Evolutionary conservation across 129 eudicot species (phyloP).

Genomic region (Arctium minus): DNA sequence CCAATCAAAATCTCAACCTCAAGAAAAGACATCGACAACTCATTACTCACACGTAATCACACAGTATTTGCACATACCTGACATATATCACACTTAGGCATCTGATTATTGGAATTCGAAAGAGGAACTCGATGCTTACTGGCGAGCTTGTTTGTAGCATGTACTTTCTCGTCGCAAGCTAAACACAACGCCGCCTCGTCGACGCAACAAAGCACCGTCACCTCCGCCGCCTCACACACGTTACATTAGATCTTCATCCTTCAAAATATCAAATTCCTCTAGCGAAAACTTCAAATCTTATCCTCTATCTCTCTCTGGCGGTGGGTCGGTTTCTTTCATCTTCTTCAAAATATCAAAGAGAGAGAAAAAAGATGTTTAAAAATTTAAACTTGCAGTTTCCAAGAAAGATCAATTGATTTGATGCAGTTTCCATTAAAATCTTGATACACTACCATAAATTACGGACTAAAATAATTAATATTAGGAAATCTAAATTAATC

Average conservation of each 20-base stretch:
- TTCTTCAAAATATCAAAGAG: no score
- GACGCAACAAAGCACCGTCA: slow-evolving; percentile 73
- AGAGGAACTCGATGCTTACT: no score
- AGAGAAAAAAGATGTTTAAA: no score
- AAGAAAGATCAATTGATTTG: no score
- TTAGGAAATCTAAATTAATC: no score
- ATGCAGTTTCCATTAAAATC: no score
- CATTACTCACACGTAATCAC: background rate
- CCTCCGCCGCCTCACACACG: slow-evolving; percentile 77
- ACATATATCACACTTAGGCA: slow-evolving; percentile 90
- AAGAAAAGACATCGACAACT: background rate
- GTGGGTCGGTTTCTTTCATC: no score
- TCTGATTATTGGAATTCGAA: slow-evolving; percentile 40
- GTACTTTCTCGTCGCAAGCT: slow-evolving; percentile 69
- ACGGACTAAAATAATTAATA: no score
- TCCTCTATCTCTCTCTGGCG: background rate
- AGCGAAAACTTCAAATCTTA: background rate
- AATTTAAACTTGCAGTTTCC: no score
- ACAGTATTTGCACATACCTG: slow-evolving; percentile 39
- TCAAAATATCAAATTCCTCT: no score
- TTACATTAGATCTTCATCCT: no score
- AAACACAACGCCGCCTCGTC: slow-evolving; percentile 87
- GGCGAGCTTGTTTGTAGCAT: slow-evolving; percentile 74
- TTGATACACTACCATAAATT: no score
- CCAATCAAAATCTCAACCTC: background rate